Conservation (phyloP, 2,329 filamentous ascomycete species). For the Aspergillus sp. region DNA sequence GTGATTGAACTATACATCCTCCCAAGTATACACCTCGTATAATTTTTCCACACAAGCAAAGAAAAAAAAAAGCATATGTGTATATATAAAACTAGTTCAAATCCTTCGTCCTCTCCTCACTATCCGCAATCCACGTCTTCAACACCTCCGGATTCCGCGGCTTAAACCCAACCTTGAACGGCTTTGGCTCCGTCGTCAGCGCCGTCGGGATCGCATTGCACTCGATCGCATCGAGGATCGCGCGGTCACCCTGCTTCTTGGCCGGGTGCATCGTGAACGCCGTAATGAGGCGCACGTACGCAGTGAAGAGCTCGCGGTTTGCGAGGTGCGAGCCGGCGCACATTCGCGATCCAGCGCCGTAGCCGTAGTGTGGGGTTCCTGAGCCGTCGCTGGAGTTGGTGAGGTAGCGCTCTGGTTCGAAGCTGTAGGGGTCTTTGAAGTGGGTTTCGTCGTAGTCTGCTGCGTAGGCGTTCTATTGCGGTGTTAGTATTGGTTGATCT, state of each 20-base stretch:
- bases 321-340: conserved; percentile 64
- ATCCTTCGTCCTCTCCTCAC: conserved; percentile 53
- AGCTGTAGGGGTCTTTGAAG: conserved; percentile 63
- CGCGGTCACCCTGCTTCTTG: conserved; percentile 47
- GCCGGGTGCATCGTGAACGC: conserved; percentile 58
- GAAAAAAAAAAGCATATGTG: background rate
- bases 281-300: conserved; percentile 59
- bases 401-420: conserved; percentile 71
- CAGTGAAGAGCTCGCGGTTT: conserved; percentile 63
- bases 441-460: conserved; percentile 70
- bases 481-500: background rate
- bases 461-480: conserved; percentile 65
- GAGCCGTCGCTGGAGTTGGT: conserved; percentile 46
- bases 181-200: conserved; percentile 62
- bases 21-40: no score
- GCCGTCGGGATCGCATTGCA: conserved; percentile 59
- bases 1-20: no score
- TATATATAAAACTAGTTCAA: conserved; percentile 27
- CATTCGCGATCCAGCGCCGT: conserved; percentile 64
- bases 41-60: background rate
- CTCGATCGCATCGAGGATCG: conserved; percentile 58
- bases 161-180: conserved; percentile 60
- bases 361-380: conserved; percentile 63
- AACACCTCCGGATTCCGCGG: conserved; percentile 49
- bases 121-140: conserved; percentile 54